A percentile compares a stretch with the other conserved stretches of the same genome.
These are phyloP conservation scores for Pascua guehoae DNA, from an alignment of 1,284 basidiomycete genomes.

Conservation along the genomic window DNA sequence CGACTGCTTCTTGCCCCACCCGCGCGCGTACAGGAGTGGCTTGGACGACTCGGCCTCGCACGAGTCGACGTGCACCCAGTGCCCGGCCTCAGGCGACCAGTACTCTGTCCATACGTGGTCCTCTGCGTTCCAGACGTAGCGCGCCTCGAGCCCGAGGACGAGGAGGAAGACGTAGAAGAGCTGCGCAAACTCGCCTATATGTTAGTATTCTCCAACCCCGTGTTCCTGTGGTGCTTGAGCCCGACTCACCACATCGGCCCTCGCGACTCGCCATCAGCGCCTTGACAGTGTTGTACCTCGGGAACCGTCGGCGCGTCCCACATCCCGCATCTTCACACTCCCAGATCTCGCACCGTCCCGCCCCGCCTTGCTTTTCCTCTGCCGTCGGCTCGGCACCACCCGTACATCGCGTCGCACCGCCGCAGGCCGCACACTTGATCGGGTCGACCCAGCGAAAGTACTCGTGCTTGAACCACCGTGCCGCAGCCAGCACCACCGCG, in stretches of 20 bases:
- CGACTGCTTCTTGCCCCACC: slow-evolving; percentile 54
- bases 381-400: slow-evolving; percentile 22
- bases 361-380: slow-evolving; percentile 45
- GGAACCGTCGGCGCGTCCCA: slow-evolving; percentile 40
- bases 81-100: slow-evolving; percentile 33
- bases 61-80: slow-evolving; percentile 54
- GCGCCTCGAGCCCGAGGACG: slow-evolving; percentile 46
- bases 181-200: slow-evolving; percentile 49
- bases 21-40: slow-evolving; percentile 50
- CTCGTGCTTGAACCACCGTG: slow-evolving; percentile 51
- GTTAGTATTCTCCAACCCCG: too few species aligned
- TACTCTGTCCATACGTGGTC: slow-evolving; percentile 56
- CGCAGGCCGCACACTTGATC: slow-evolving; percentile 48
- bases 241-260: slow-evolving; percentile 50
- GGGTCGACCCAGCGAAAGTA: slow-evolving; percentile 54
- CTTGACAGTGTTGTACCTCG: slow-evolving; percentile 44
- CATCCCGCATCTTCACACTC: slow-evolving; percentile 24
- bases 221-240: too few species aligned
- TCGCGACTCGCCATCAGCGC: slow-evolving; percentile 43
- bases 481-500: slow-evolving; percentile 45
- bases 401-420: slow-evolving; percentile 27
- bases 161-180: slow-evolving; percentile 52
- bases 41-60: slow-evolving; percentile 51
- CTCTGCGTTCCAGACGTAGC: slow-evolving; percentile 51
- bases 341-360: slow-evolving; percentile 47